These are phyloP conservation scores for Chaetomium fimeti DNA, from an alignment of 495 filamentous ascomycete genomes.

Conservation along the genomic window DNA sequence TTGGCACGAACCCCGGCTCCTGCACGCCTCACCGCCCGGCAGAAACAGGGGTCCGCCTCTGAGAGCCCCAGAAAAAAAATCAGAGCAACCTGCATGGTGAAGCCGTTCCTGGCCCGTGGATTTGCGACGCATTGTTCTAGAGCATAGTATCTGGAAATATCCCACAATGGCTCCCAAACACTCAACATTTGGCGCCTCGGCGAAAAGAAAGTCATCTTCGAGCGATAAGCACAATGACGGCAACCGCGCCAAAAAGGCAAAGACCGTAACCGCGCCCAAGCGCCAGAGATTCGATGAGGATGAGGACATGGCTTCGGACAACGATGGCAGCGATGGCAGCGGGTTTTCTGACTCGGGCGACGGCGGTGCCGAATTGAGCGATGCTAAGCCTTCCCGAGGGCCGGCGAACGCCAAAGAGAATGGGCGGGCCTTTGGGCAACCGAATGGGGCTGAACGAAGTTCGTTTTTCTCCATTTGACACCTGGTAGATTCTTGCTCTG, in stretches of 20 bases:
- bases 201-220: conserved; percentile 45
- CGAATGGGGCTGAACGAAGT: conserved; percentile 35
- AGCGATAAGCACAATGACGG: conserved; percentile 38
- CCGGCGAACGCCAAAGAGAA: conserved; percentile 25
- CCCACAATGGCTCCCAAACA: conserved; percentile 31
- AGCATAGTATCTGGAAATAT: background rate
- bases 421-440: conserved; percentile 26
- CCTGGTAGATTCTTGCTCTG: background rate
- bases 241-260: conserved; percentile 47
- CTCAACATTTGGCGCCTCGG: conserved; percentile 24
- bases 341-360: conserved; percentile 41
- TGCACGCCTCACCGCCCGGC: conserved; percentile 45
- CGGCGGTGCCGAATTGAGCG: conserved; percentile 33
- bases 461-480: conserved; percentile 11
- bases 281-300: conserved; percentile 32
- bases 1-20: conserved; percentile 1
- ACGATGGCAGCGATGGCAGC: conserved; percentile 39
- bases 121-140: background rate
- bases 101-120: conserved; percentile 1
- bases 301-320: conserved; percentile 32
- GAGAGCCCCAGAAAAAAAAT: conserved; percentile 30
- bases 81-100: conserved; percentile 1
- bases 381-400: conserved; percentile 20
- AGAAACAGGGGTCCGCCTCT: conserved; percentile 27
- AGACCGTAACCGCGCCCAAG: conserved; percentile 38